Conservation (phyloP, 441 rosid genomes). For the Adansonia rubrostipa region DNA sequence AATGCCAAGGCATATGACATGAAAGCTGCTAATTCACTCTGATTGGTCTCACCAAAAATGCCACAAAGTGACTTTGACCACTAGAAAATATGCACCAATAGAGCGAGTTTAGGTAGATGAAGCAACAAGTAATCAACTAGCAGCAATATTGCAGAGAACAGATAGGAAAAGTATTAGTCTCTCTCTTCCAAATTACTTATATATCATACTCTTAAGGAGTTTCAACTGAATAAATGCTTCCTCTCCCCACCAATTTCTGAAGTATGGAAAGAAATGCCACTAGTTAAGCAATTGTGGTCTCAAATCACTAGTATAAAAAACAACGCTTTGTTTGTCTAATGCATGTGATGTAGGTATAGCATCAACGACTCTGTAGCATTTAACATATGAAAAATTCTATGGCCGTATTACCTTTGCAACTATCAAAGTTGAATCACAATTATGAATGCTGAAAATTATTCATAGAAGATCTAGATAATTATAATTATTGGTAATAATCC, state of each 20-base stretch:
- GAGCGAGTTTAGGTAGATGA: conserved; percentile 18
- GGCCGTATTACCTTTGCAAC: not conserved
- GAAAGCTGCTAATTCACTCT: conserved; percentile 93
- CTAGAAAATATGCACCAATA: conserved; percentile 47
- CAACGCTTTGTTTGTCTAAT: not conserved
- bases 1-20: conserved; percentile 90
- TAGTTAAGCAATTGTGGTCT: not conserved
- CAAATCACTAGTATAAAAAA: not conserved
- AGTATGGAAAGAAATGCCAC: not conserved
- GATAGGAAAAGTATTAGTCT: not conserved
- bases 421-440: not conserved
- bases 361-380: not conserved
- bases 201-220: not conserved
- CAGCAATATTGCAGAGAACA: conserved; percentile 6
- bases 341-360: not conserved
- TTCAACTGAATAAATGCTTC: not conserved
- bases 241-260: not conserved
- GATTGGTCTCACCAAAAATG: conserved; percentile 80
- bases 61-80: conserved; percentile 56
- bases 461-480: not conserved
- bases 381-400: not conserved
- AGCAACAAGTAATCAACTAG: conserved; percentile 5
- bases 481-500: not conserved
- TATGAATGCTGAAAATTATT: not conserved
- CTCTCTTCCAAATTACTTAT: not conserved